A percentile compares a stretch with the other conserved stretches of the same genome.
Evolutionary conservation across 148 eudicot genomes (phyloP).

Genomic region (Polygonum maritimum): DNA sequence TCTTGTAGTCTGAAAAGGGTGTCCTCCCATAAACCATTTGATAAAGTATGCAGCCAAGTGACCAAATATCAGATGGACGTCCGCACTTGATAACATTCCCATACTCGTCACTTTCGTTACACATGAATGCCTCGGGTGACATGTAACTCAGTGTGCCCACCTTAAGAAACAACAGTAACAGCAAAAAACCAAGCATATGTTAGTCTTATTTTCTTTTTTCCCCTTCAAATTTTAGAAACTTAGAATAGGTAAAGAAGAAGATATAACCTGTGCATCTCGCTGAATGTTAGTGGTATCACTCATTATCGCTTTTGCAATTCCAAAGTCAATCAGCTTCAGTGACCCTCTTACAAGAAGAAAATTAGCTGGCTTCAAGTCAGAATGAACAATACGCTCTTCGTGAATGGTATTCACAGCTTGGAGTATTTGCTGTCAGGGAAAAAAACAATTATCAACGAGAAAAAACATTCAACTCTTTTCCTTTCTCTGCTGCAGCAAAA

Average conservation of each 20-base stretch:
- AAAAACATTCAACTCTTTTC: neutral
- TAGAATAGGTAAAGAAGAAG: neutral
- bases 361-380: conserved; percentile 93
- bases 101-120: conserved; percentile 79
- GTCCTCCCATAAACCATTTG: conserved; percentile 98
- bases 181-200: conserved; percentile 9
- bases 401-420: conserved; percentile 94
- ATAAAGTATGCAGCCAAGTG: conserved; percentile 97
- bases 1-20: conserved; percentile 84
- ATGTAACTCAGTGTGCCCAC: conserved; percentile 92
- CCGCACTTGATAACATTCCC: conserved; percentile 87
- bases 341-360: conserved; percentile 94
- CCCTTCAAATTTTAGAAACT: neutral
- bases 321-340: conserved; percentile 91
- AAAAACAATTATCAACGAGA: neutral
- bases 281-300: conserved; percentile 97
- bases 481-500: neutral
- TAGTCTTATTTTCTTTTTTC: neutral
- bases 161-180: conserved; percentile 28
- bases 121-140: conserved; percentile 98
- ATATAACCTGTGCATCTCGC: conserved; percentile 79
- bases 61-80: conserved; percentile 96
- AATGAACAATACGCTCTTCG: conserved; percentile 96
- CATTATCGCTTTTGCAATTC: conserved; percentile 92
- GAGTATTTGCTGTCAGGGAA: conserved; percentile 73